Percentiles rank a stretch among this genome's conserved stretches.
Evolutionary conservation across 805 yeast genomes (phyloP).

Genomic region (Lipomyces chichibuensis): DNA sequence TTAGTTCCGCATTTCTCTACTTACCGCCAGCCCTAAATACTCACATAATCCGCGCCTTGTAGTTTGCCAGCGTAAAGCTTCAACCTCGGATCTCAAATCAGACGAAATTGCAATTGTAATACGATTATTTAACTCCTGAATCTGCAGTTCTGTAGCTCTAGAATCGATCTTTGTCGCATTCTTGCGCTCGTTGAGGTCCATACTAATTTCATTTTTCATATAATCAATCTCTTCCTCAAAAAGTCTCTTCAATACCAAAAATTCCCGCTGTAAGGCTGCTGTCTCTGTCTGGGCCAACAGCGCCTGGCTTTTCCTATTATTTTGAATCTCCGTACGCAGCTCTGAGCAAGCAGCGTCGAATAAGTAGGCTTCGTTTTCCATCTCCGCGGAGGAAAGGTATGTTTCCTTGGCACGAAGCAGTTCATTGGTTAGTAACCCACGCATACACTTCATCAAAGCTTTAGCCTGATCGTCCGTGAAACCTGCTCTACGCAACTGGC

Average conservation of each 20-base stretch:
- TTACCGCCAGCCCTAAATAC: not conserved
- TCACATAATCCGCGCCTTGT: conserved; percentile 76
- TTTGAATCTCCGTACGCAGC: conserved; percentile 72
- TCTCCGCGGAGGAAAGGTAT: conserved; percentile 57
- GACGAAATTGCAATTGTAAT: conserved; percentile 80
- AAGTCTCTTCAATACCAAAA: conserved; percentile 75
- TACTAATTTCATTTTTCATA: conserved; percentile 74
- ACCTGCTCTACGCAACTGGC: conserved; percentile 58
- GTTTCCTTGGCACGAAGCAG: conserved; percentile 44
- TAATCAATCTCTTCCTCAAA: conserved; percentile 63
- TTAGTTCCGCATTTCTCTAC: not conserved
- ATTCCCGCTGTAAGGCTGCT: conserved; percentile 70
- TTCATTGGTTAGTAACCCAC: conserved; percentile 44
- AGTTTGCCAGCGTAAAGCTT: conserved; percentile 88
- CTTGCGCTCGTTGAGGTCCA: conserved; percentile 82
- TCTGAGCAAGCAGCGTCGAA: conserved; percentile 94
- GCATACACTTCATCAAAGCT: conserved; percentile 53
- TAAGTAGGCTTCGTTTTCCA: conserved; percentile 84
- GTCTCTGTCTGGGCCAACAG: conserved; percentile 68
- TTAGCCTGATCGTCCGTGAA: conserved; percentile 66
- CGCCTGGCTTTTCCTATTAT: conserved; percentile 69
- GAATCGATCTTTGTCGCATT: conserved; percentile 80
- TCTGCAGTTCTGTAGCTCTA: conserved; percentile 64
- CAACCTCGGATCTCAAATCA: conserved; percentile 83
- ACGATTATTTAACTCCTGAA: conserved; percentile 82